Evolutionary conservation across 352 stramenopile species (phyloP), one percentile per base, ranked within the genome.

Genomic region (Albugo laibachii): DNA sequence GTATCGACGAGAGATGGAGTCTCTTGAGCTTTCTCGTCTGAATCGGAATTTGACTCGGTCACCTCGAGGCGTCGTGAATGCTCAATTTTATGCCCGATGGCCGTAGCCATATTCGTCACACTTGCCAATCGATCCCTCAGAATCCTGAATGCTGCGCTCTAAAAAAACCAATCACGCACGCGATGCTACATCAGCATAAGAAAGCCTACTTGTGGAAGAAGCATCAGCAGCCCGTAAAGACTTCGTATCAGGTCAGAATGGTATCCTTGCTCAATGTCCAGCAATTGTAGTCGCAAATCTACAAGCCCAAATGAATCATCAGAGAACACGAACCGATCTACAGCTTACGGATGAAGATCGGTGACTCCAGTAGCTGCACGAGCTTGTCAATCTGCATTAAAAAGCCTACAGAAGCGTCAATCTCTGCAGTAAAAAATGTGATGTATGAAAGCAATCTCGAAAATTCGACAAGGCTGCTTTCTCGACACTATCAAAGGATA

Each of bases 331-430:
- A 3, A 48, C 19, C 3, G 15, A 47, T 8, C 19, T 2, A 10
- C 43, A 27, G 3, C 19, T 41, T 24, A 43, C 38, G 75, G 48
- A 99, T 85, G 70, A 99, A 99, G 42, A 99, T 97, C 4, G 96
- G 96, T 44, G 93, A 98, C 65, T 99, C 96, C 39, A 99, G 66
- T 12, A 99, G 69, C 61, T 99, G 95, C 27, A 99, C 94, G 34
- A 99, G 78, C 58, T 99, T 99, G 71, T 99, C 96, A 53, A 99
- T 91, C 72, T 99, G 95, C 84, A 99, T 97, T 6, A 99, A 64
- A 58, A 98, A 98, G 5, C 93, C 92, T 18, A 98, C 91, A n/a
- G 86, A 96, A 13, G 96, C 84, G 52, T 97, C 89, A 57, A 97
- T 87, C 36, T 93, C 67, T n/a, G 91, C 95, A 71, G 66, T 81